These are phyloP conservation scores for Clarireedia paspali DNA, from an alignment of 2,329 filamentous ascomycete genomes.

Conservation along the genomic window DNA sequence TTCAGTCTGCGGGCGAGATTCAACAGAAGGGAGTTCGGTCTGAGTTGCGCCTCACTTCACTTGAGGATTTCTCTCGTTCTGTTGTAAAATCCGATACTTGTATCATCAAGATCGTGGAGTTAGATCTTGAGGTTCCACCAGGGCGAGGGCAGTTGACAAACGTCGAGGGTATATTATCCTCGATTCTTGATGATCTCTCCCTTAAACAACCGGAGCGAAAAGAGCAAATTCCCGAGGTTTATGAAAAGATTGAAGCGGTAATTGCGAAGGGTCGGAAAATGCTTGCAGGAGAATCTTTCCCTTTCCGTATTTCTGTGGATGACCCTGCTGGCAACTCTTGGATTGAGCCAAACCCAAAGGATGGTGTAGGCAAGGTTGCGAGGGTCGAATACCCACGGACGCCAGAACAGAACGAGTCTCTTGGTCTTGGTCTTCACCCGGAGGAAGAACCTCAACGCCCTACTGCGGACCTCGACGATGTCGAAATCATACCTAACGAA, in stretches of 20 bases:
- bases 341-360: constrained; percentile 79
- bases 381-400: constrained; percentile 79
- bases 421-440: constrained; percentile 60
- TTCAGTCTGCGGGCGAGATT: constrained; percentile 86
- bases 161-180: constrained; percentile 77
- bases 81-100: constrained; percentile 90
- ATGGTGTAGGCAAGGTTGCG: constrained; percentile 78
- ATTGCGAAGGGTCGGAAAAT: constrained; percentile 70
- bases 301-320: constrained; percentile 82
- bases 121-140: constrained; percentile 88
- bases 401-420: constrained; percentile 74
- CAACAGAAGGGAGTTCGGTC: constrained; percentile 84
- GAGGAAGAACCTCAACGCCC: constrained; percentile 41
- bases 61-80: constrained; percentile 72
- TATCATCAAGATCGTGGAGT: constrained; percentile 76
- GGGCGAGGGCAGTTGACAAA: constrained; percentile 90
- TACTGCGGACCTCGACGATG: constrained; percentile 39
- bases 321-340: constrained; percentile 95
- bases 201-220: constrained; percentile 78
- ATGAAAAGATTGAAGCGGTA: constrained; percentile 68
- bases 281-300: constrained; percentile 68
- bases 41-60: constrained; percentile 66
- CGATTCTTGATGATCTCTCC: constrained; percentile 72
- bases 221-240: constrained; percentile 67
- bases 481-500: constrained; percentile 81